Base-by-base conservation (phyloP, 1,284 basidiomycete genomes). In the Lentinus polychrous region DNA sequence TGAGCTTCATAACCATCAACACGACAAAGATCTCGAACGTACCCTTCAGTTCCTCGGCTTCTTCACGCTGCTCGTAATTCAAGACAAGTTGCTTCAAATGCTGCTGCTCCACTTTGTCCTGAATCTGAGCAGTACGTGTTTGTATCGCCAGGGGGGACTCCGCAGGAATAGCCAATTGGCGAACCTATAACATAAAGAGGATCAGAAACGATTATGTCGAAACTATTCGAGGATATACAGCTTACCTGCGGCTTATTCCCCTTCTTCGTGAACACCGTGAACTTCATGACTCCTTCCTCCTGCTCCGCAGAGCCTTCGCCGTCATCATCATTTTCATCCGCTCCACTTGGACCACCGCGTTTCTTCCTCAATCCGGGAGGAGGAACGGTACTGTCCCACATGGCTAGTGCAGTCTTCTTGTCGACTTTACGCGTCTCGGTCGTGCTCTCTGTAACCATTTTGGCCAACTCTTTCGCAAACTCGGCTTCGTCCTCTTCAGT, bases 401-500 rank as follows among this genome's bases (percentile, higher is more conserved):
- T 74, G 1, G 86, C 85, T 20, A 85, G 73, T 0, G 88, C 88
- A 0, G 86, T 83, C 66, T 86, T 91, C 66, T 85, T 86, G 62
- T 92, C 87, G 17, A 91, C 80, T 58, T 88, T 91, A 49, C 89
- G 72, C n/a, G 85, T 76, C 60, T 94, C 83, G 8, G 83, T 75
- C 36, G 90, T 88, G 6, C 79, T 87, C 57, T 95, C 92, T 0
- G 88, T 90, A 42, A 96, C 83, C 74, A 99, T 86, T 69, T 91
- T 95, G 1, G 95, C 93, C 22, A 99, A 79, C 64, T 99, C 96
- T 62, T 93, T 91, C 8, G 84, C 91, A 60, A 99, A 98, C 39
- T 95, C 95, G 5, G 85, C 88, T 43, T 95, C 89, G 24, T 91
- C 94, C 59, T 95, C 91, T 56, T 90, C 84, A 1, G 83, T 79